Conservation (phyloP, 768 basidiomycete species). For the Termitomyces sp. region DNA sequence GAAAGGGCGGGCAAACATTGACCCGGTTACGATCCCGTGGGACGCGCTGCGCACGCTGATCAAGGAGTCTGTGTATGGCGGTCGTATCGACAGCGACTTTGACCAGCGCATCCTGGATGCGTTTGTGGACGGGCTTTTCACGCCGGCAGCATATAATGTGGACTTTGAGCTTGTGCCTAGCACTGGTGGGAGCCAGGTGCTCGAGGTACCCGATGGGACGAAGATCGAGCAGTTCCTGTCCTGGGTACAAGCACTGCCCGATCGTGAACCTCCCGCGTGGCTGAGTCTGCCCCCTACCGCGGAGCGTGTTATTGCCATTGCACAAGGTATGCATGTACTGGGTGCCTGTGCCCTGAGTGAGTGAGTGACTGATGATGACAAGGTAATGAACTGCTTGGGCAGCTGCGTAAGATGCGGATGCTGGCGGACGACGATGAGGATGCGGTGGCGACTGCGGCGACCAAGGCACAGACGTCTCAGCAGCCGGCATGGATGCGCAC, state of each 20-base stretch:
- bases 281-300: slow-evolving; percentile 89
- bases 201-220: slow-evolving; percentile 85
- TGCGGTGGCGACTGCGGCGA: slow-evolving; percentile 40
- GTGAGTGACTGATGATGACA: slow-evolving; percentile 3
- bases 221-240: slow-evolving; percentile 85
- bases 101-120: slow-evolving; percentile 91
- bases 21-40: slow-evolving; percentile 92
- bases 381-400: slow-evolving; percentile 80
- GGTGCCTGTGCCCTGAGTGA: not conserved
- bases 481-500: slow-evolving; percentile 95
- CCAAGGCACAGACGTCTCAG: slow-evolving; percentile 60
- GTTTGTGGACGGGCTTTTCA: slow-evolving; percentile 90
- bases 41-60: slow-evolving; percentile 88
- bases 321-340: slow-evolving; percentile 59
- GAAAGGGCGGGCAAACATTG: slow-evolving; percentile 86
- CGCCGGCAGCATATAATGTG: slow-evolving; percentile 82
- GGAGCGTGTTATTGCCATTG: slow-evolving; percentile 85
- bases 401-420: slow-evolving; percentile 91
- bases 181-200: slow-evolving; percentile 45
- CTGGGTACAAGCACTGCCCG: slow-evolving; percentile 88
- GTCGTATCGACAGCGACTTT: slow-evolving; percentile 90
- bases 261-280: slow-evolving; percentile 93
- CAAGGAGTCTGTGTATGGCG: slow-evolving; percentile 95
- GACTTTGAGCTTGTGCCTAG: slow-evolving; percentile 86
- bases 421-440: slow-evolving; percentile 83